Evolutionary conservation across 257 asterid genomes (phyloP).

Genomic region (Ehretia macrophylla): DNA sequence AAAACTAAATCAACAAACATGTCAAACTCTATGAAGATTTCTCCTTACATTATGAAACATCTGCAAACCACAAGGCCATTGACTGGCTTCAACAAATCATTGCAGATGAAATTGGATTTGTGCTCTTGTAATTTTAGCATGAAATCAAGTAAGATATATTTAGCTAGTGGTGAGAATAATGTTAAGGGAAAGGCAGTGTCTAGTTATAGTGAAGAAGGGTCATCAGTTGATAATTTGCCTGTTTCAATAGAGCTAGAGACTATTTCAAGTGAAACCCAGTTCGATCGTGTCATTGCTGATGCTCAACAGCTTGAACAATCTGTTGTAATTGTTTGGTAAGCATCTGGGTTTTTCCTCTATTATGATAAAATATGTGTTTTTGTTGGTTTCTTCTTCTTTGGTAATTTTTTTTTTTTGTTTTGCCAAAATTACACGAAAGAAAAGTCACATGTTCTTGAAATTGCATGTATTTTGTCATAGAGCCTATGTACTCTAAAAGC

Average conservation of each 20-base stretch:
- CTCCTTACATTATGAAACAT: conserved; percentile 29
- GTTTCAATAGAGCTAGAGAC: conserved; percentile 50
- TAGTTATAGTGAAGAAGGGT: conserved; percentile 35
- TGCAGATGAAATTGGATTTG: not conserved
- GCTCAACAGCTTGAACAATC: conserved; percentile 63
- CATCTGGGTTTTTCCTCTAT: not conserved
- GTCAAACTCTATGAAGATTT: conserved; percentile 19
- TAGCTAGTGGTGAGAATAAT: not conserved
- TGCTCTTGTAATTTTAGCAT: conserved; percentile 6
- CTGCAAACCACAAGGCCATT: conserved; percentile 20
- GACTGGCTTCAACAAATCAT: not conserved
- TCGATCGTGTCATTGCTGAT: conserved; percentile 59
- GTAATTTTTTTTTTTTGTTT: not conserved
- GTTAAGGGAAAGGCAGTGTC: conserved; percentile 12
- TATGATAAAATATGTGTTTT: not conserved
- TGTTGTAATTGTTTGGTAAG: conserved; percentile 64
- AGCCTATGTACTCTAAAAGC: no score
- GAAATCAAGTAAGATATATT: no score
- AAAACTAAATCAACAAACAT: conserved; percentile 4
- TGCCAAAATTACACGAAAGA: no score
- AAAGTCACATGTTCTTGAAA: no score
- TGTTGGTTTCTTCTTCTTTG: not conserved
- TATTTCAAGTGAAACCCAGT: conserved; percentile 59
- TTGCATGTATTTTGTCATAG: no score
- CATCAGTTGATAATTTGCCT: conserved; percentile 45